Conservation (phyloP, 352 stramenopile genomes). For the Phytophthora hibernalis region DNA sequence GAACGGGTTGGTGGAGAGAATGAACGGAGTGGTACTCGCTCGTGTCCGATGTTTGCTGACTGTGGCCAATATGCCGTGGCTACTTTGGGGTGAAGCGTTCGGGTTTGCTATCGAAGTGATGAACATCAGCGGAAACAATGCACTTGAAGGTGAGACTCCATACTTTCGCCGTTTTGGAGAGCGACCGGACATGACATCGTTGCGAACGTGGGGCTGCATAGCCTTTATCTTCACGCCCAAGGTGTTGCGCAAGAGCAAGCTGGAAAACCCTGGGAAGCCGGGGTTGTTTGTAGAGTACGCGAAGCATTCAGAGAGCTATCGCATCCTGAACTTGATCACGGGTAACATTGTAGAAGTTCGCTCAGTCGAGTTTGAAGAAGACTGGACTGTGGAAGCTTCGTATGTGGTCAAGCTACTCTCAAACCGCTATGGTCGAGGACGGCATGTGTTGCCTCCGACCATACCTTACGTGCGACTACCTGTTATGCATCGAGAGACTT, state of each 20-base stretch:
- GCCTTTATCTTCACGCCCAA: slow-evolving; percentile 16
- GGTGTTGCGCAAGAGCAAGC: not conserved
- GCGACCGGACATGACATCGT: slow-evolving; percentile 3
- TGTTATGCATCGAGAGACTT: not conserved
- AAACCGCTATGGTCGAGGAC: slow-evolving; percentile 6
- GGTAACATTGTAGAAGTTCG: not conserved
- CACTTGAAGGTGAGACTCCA: not conserved
- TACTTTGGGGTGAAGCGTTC: slow-evolving; percentile 11
- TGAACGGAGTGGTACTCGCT: not conserved
- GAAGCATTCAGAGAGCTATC: slow-evolving; percentile 11
- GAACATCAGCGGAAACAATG: slow-evolving; percentile 1
- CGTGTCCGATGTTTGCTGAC: not conserved
- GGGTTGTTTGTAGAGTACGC: slow-evolving; percentile 3
- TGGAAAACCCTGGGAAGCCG: slow-evolving; percentile 10
- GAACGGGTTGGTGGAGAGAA: slow-evolving; percentile 5
- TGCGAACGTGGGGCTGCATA: slow-evolving; percentile 11
- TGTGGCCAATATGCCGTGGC: not conserved
- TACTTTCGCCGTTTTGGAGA: slow-evolving; percentile 16
- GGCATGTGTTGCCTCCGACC: not conserved
- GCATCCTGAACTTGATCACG: slow-evolving; percentile 5
- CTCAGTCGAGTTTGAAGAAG: slow-evolving; percentile 1
- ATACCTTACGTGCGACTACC: not conserved
- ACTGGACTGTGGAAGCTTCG: slow-evolving; percentile 1
- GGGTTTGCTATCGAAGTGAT: slow-evolving; percentile 11
- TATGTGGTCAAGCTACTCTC: slow-evolving; percentile 4